Evolutionary conservation across 768 basidiomycete genomes (phyloP), one percentile per base, ranked within the genome.

Genomic region (Gelatoporia subvermispora): DNA sequence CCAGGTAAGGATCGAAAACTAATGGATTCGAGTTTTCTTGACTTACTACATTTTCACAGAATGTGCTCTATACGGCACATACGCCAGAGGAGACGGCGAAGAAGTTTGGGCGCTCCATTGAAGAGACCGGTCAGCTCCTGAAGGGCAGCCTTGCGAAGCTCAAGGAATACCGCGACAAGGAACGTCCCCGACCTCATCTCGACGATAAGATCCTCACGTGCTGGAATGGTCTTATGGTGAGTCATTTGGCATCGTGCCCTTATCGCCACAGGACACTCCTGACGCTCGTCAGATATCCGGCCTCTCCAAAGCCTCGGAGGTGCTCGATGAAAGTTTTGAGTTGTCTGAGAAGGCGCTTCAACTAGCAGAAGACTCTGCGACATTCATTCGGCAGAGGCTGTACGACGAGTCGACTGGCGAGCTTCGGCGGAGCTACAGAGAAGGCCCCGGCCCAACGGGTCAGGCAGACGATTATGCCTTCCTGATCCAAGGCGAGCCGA

Each of bases 191-290:
- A 17, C 71, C 71, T 8, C 70, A 70, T 41, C 51, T 70, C 34
- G 71, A 73, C 54, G 71, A 73, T 54, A 73, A 73, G 62, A 67
- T 73, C 36, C 40, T 73, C 11, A 63, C 69, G 8, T 53, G 63
- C 8, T 73, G 71, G 70, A 72, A 73, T 47, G 71, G 71, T 2
- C 59, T 72, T 3, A 71, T 73, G 71, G 67, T 69, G 41, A 39
- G 48, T 21, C 53, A 52, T 2, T 65, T 56, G 66, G 44, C 34
- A 20, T 38, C 16, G 17, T 34, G 5, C 7, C 22, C 3, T 35
- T 1, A 2, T 8, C 15, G 8, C 41, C 20, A 4, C 7, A 43
- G 11, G 13, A 22, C 17, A 18, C 18, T 24, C 22, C 16, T 18
- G 41, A 16, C 42, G 37, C 2, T 21, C 28, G 15, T 10, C 31